Conservation (phyloP, 2,329 filamentous ascomycete species). For the Monosporascus sp. region DNA sequence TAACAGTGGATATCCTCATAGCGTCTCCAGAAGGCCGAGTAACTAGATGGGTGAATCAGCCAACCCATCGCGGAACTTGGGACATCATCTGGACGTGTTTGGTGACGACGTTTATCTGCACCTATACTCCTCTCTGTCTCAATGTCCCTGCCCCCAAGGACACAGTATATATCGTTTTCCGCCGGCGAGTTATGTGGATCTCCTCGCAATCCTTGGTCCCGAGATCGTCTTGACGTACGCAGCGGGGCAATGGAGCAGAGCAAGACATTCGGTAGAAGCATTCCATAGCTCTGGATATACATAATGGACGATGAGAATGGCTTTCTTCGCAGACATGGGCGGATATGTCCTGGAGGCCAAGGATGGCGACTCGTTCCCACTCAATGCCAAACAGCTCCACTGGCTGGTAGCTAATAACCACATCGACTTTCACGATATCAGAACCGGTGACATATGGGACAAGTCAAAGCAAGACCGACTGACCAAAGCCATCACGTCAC, state of each 20-base stretch:
- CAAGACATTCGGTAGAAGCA: constrained; percentile 3
- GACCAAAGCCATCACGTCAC: constrained; percentile 2
- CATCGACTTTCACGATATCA: constrained; percentile 5
- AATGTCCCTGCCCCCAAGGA: constrained; percentile 2
- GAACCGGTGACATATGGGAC: constrained; percentile 4
- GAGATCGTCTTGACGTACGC: constrained; percentile 6
- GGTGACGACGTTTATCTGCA: neutral
- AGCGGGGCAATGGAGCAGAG: constrained; percentile 4
- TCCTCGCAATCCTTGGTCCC: constrained; percentile 3
- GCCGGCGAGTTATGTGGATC: neutral
- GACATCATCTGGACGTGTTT: constrained; percentile 1
- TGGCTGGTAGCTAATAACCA: constrained; percentile 2
- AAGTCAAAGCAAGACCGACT: constrained; percentile 5
- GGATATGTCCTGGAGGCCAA: constrained; percentile 2
- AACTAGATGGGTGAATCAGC: neutral
- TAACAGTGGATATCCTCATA: too few species aligned
- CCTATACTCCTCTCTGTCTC: neutral
- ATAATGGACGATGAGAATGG: constrained; percentile 4
- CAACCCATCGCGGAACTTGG: neutral
- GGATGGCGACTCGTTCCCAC: constrained; percentile 1
- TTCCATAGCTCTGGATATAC: constrained; percentile 1
- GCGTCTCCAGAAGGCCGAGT: too few species aligned
- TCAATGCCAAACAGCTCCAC: constrained; percentile 4
- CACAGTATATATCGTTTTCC: neutral
- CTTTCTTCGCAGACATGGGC: constrained; percentile 8